Conservation (phyloP, 345 rosid genomes). For the Brassica carinata region DNA sequence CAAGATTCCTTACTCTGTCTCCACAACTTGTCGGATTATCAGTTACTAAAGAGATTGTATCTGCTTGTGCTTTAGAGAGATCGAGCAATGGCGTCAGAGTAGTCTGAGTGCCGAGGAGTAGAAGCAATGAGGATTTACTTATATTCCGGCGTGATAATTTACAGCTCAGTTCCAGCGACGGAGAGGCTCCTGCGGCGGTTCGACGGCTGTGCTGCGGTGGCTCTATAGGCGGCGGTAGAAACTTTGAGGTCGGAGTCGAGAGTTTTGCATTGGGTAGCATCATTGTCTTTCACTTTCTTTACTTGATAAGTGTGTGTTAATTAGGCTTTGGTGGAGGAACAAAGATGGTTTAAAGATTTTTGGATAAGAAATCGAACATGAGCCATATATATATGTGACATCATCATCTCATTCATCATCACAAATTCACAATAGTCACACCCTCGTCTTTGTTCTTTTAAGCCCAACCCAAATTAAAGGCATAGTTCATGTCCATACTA, state of each 20-base stretch:
- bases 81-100: constrained; percentile 45
- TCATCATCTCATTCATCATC: constrained; percentile 7
- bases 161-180: constrained; percentile 39
- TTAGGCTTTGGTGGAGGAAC: constrained; percentile 1
- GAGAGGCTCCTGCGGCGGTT: constrained; percentile 30
- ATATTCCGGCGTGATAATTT: constrained; percentile 67
- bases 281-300: constrained; percentile 16
- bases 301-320: constrained; percentile 10
- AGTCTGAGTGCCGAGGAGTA: constrained; percentile 52
- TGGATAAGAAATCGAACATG: constrained; percentile 40
- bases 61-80: constrained; percentile 48
- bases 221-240: constrained; percentile 32
- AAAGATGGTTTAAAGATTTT: constrained; percentile 4
- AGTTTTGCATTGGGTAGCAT: constrained; percentile 50
- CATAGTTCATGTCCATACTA: background rate
- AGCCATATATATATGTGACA: constrained; percentile 22
- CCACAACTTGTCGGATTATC: constrained; percentile 36
- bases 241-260: constrained; percentile 37
- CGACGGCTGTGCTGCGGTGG: constrained; percentile 33
- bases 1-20: constrained; percentile 29
- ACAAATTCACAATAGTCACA: background rate
- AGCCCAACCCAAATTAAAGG: background rate
- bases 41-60: constrained; percentile 33
- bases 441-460: background rate
- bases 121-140: constrained; percentile 60